These are phyloP conservation scores for Marasmius fiardii DNA, from an alignment of 1,284 basidiomycete genomes.

Conservation along the genomic window DNA sequence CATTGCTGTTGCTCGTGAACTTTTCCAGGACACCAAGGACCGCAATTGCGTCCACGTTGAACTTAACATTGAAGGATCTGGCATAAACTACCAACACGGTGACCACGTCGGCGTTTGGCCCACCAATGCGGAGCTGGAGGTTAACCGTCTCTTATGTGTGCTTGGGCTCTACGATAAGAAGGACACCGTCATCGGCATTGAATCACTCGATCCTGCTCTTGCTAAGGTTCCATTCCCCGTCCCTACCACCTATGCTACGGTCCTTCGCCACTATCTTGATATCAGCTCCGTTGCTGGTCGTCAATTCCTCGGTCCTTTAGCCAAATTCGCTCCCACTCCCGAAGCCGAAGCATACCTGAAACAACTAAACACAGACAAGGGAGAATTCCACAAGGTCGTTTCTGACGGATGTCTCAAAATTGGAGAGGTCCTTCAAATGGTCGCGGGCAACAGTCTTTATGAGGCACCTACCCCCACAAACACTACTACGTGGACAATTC, in stretches of 20 bases:
- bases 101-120: conserved; percentile 99
- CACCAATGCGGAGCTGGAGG: conserved; percentile 88
- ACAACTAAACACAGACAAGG: conserved; percentile 84
- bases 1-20: conserved; percentile 74
- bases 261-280: conserved; percentile 96
- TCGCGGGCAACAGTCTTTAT: conserved; percentile 74
- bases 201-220: conserved; percentile 94
- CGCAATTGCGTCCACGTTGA: conserved; percentile 97
- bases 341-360: conserved; percentile 75
- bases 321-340: conserved; percentile 86
- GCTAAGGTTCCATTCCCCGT: conserved; percentile 99
- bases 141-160: conserved; percentile 83
- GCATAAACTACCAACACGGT: conserved; percentile 97
- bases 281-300: conserved; percentile 91
- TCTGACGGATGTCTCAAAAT: conserved; percentile 84
- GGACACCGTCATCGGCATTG: conserved; percentile 84
- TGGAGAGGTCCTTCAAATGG: conserved; percentile 88
- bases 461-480: conserved; percentile 58
- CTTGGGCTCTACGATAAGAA: conserved; percentile 82
- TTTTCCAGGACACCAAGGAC: conserved; percentile 74
- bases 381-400: conserved; percentile 76
- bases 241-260: conserved; percentile 92
- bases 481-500: conserved; percentile 88
- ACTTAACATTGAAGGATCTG: conserved; percentile 92
- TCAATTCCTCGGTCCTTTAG: conserved; percentile 85